Conservation (phyloP, 1,284 basidiomycete genomes). For the Cutaneotrichosporon sp. region DNA sequence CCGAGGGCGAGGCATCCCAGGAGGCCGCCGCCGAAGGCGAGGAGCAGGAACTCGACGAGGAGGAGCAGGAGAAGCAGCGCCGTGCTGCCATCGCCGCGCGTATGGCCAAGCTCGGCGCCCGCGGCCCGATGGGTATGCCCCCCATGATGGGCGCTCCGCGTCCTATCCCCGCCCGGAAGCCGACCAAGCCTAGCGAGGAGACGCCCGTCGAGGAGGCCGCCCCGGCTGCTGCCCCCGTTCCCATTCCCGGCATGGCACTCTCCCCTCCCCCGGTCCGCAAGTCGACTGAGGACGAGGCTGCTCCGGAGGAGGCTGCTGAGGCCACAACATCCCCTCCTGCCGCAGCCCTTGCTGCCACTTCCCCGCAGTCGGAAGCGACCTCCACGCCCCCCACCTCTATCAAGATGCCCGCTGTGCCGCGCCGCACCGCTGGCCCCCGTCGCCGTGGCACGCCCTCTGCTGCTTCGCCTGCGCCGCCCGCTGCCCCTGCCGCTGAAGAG, state of each 20-base stretch:
- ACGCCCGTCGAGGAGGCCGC: constrained; percentile 3
- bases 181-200: constrained; percentile 10
- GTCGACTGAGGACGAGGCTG: constrained; percentile 5
- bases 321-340: constrained; percentile 1
- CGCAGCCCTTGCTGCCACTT: neutral
- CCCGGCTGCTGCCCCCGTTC: constrained; percentile 15
- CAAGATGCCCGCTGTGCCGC: constrained; percentile 45
- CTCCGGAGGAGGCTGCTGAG: neutral
- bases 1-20: constrained; percentile 26
- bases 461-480: neutral
- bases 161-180: constrained; percentile 28
- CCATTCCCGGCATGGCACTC: constrained; percentile 25
- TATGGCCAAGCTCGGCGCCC: constrained; percentile 56
- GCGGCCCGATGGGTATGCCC: constrained; percentile 52
- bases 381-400: constrained; percentile 31
- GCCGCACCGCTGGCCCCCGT: constrained; percentile 44
- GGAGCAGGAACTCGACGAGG: constrained; percentile 47
- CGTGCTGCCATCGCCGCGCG: constrained; percentile 56
- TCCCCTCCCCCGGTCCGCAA: neutral
- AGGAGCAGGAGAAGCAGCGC: constrained; percentile 52
- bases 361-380: constrained; percentile 1
- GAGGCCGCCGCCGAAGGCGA: constrained; percentile 46
- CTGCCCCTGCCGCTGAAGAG: neutral
- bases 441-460: constrained; percentile 23
- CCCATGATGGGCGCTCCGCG: constrained; percentile 22